Evolutionary conservation across 106 monocot genomes (phyloP).

Genomic region (Dioscorea alata): DNA sequence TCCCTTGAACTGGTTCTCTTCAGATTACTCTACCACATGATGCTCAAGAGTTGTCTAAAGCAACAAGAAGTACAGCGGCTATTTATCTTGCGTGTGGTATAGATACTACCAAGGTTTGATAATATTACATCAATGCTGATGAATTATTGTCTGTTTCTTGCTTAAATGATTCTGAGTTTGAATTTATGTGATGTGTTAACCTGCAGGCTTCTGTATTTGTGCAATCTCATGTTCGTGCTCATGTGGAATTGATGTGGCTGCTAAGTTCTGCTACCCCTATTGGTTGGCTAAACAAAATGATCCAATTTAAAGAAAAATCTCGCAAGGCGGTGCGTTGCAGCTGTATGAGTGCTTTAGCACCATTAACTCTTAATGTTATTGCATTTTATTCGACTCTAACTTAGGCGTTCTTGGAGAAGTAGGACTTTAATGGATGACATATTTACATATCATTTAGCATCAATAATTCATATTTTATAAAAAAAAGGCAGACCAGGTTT

Average conservation of each 20-base stretch:
- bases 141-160: no score
- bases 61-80: slow-evolving; percentile 87
- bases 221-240: slow-evolving; percentile 93
- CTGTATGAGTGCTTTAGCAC: slow-evolving; percentile 41
- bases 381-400: no score
- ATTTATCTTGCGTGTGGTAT: slow-evolving; percentile 97
- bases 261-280: slow-evolving; percentile 77
- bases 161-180: no score
- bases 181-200: background rate
- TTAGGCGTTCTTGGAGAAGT: no score
- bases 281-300: slow-evolving; percentile 98
- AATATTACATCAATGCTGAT: background rate
- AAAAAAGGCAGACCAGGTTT: no score
- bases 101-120: slow-evolving; percentile 77
- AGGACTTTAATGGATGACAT: no score
- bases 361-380: background rate
- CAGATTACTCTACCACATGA: slow-evolving; percentile 90
- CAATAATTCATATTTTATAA: no score
- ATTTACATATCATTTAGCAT: no score
- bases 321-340: slow-evolving; percentile 75
- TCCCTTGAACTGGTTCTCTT: slow-evolving; percentile 13
- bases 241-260: slow-evolving; percentile 98
- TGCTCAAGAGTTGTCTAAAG: slow-evolving; percentile 51
- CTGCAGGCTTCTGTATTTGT: slow-evolving; percentile 87
- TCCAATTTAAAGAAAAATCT: slow-evolving; percentile 99